Conservation (phyloP, 768 basidiomycete genomes). For the Trametes cingulata region DNA sequence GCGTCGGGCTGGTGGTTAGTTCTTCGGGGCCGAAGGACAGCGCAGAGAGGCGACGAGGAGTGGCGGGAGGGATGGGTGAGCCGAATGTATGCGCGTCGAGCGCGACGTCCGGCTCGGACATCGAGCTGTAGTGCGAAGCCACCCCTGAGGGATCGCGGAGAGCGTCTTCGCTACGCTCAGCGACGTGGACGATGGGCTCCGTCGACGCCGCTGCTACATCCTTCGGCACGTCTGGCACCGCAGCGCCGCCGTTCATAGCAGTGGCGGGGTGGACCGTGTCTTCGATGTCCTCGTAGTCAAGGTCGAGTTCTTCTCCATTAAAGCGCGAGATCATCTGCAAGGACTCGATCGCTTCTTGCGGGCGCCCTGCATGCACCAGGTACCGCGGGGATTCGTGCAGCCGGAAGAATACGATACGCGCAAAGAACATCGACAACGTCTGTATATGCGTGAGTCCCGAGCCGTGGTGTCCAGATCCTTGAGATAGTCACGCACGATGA, state of each 20-base stretch:
- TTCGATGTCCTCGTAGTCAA: constrained; percentile 72
- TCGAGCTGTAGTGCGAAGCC: constrained; percentile 30
- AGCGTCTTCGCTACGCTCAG: constrained; percentile 18
- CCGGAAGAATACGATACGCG: constrained; percentile 86
- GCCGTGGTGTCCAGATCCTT: neutral
- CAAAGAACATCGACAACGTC: constrained; percentile 87
- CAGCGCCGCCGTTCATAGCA: neutral
- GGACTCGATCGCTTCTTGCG: constrained; percentile 79
- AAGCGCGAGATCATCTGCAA: constrained; percentile 83
- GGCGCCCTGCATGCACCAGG: constrained; percentile 86
- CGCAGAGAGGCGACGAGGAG: neutral
- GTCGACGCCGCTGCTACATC: neutral
- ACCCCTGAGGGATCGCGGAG: constrained; percentile 15
- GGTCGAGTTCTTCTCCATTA: constrained; percentile 72
- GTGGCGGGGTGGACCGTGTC: constrained; percentile 36
- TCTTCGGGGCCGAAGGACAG: neutral
- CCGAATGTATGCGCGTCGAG: constrained; percentile 31
- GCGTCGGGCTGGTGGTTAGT: neutral
- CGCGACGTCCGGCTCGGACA: constrained; percentile 27
- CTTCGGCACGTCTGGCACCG: neutral
- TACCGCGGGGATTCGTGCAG: constrained; percentile 94
- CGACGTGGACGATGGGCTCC: neutral
- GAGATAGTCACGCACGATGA: constrained; percentile 64
- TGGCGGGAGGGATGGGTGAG: constrained; percentile 21
- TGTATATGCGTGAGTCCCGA: constrained; percentile 34